phyloP scores from a whole-genome alignment of 768 basidiomycete species.

The Cubamyces lactineus region DNA sequence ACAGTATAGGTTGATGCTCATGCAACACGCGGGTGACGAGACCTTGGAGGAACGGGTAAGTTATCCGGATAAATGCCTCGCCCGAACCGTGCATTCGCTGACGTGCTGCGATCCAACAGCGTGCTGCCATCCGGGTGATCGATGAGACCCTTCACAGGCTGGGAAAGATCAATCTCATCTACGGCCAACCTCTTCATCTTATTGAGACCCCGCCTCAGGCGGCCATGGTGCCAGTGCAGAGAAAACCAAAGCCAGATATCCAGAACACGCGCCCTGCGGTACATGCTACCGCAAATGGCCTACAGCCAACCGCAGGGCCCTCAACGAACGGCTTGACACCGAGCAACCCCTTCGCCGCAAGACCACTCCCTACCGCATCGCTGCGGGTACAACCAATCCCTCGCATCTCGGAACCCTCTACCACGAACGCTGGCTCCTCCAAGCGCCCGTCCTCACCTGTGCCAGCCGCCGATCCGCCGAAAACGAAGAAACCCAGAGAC shows the following conservation, averaged over 20 bases:
- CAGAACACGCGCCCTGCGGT: neutral
- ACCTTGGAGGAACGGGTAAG: slow-evolving; percentile 65
- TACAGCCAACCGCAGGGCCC: slow-evolving; percentile 8
- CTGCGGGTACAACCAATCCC: neutral
- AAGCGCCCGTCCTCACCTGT: slow-evolving; percentile 37
- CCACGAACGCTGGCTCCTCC: slow-evolving; percentile 28
- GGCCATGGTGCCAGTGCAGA: slow-evolving; percentile 19
- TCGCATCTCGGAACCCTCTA: neutral
- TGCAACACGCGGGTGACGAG: slow-evolving; percentile 67
- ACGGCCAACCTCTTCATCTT: slow-evolving; percentile 65
- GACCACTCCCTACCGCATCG: neutral
- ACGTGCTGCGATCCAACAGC: slow-evolving; percentile 41
- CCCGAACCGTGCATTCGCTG: neutral
- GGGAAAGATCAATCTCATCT: slow-evolving; percentile 58
- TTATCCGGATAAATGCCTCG: slow-evolving; percentile 12
- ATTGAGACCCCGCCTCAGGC: slow-evolving; percentile 40
- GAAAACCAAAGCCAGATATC: slow-evolving; percentile 23
- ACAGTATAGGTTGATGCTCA: slow-evolving; percentile 68
- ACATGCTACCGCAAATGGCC: neutral
- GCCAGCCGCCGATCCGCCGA: slow-evolving; percentile 10
- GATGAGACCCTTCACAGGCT: slow-evolving; percentile 63
- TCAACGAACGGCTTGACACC: neutral
- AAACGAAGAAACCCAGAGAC: slow-evolving; percentile 45
- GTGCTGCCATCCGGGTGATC: slow-evolving; percentile 68
- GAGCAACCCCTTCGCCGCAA: neutral